Conservation (phyloP, 2,329 filamentous ascomycete genomes). For the Lasiodiplodia theobromae region DNA sequence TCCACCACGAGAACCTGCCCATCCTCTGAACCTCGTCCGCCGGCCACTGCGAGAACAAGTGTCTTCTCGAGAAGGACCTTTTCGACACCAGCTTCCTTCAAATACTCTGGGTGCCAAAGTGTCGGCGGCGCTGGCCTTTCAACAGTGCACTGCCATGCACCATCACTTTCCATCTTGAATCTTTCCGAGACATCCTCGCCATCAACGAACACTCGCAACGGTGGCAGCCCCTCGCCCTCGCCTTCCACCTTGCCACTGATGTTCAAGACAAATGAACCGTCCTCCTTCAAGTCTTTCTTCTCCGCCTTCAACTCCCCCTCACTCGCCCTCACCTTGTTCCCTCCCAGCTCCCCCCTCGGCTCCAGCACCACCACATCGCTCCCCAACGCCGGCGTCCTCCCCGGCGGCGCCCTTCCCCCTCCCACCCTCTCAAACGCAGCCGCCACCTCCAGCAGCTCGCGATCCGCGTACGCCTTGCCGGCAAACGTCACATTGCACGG, state of each 20-base stretch:
- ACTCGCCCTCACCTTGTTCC: not conserved
- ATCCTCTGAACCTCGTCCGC: not conserved
- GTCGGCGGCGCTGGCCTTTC: not conserved
- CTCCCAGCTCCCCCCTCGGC: not conserved
- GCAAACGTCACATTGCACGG: conserved; percentile 60
- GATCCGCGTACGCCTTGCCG: conserved; percentile 54
- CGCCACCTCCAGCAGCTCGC: conserved; percentile 35
- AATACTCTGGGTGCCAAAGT: not conserved
- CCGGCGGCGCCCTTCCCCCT: conserved; percentile 9
- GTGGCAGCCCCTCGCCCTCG: conserved; percentile 28
- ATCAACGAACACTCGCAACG: conserved; percentile 26
- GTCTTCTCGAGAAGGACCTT: not conserved
- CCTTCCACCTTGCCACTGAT: not conserved
- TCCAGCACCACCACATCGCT: not conserved
- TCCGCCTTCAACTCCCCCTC: not conserved
- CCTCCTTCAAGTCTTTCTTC: not conserved
- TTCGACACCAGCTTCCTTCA: not conserved
- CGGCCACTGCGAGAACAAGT: not conserved
- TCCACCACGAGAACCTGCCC: not conserved
- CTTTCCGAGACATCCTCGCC: not conserved
- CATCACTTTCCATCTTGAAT: not conserved
- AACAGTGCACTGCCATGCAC: conserved; percentile 1
- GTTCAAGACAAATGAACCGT: not conserved
- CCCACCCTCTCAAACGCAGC: conserved; percentile 38
- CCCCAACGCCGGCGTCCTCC: conserved; percentile 27